These are phyloP conservation scores for Cylindrodendrum hubeiense DNA, from an alignment of 2,329 filamentous ascomycete species.

Conservation along the genomic window DNA sequence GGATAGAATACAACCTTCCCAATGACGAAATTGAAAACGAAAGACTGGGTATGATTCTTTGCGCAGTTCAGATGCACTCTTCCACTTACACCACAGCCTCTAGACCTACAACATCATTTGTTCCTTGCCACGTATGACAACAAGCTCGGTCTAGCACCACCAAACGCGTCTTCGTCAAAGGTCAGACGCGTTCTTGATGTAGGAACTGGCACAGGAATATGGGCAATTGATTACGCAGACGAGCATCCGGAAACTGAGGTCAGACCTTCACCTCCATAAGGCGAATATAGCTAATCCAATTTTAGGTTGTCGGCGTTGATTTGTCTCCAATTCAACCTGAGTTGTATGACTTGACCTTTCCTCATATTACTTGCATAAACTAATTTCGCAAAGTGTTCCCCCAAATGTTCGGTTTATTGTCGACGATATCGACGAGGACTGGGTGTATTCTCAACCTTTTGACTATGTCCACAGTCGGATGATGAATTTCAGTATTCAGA, in stretches of 20 bases:
- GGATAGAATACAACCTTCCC: constrained; percentile 14
- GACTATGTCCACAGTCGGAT: not conserved
- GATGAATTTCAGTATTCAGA: not conserved
- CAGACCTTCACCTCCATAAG: too few species aligned
- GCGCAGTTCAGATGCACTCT: too few species aligned
- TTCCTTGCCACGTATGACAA: constrained; percentile 9
- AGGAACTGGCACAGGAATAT: too few species aligned
- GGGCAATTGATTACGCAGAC: constrained; percentile 12
- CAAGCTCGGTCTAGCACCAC: constrained; percentile 11
- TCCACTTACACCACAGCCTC: not conserved
- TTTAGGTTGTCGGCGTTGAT: constrained; percentile 11
- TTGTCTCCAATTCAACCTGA: constrained; percentile 21
- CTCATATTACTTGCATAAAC: too few species aligned
- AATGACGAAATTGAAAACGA: constrained; percentile 21
- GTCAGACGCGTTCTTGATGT: constrained; percentile 6
- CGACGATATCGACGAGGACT: not conserved
- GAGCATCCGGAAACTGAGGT: constrained; percentile 18
- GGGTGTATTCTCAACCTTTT: not conserved
- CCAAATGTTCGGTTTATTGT: not conserved
- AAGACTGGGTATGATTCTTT: constrained; percentile 4
- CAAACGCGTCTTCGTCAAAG: constrained; percentile 1
- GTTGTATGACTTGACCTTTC: constrained; percentile 6
- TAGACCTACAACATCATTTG: constrained; percentile 19
- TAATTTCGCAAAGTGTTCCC: not conserved
- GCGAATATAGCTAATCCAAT: not conserved